Percentiles rank a stretch among this genome's conserved stretches.
Conservation (phyloP, 352 stramenopile genomes). For the Blastocystis sp. region DNA sequence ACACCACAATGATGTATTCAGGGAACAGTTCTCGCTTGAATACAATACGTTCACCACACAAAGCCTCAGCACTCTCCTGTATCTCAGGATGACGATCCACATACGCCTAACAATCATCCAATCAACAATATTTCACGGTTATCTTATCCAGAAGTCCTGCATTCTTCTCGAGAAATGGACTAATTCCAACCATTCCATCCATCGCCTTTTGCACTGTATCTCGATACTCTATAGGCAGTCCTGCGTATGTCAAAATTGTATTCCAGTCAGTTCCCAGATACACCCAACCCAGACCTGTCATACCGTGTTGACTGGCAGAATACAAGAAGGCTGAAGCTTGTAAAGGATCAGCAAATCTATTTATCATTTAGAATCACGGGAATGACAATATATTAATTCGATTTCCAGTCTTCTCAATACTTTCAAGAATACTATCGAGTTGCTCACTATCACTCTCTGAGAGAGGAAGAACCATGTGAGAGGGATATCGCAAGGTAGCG, state of each 20-base stretch:
- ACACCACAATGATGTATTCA: constrained; percentile 44
- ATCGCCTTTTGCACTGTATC: constrained; percentile 4
- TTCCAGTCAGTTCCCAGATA: constrained; percentile 63
- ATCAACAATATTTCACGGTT: background rate
- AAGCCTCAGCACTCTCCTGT: background rate
- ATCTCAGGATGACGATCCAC: background rate
- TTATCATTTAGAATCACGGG: background rate
- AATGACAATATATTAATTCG: constrained; percentile 40
- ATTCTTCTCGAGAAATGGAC: background rate
- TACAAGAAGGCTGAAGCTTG: constrained; percentile 34
- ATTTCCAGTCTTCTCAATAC: background rate
- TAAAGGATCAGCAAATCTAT: background rate
- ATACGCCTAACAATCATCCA: background rate
- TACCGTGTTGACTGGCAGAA: background rate
- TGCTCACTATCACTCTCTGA: background rate
- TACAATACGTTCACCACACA: background rate
- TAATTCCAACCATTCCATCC: constrained; percentile 62
- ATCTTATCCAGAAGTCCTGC: background rate
- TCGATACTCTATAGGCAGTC: background rate
- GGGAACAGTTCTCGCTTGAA: background rate
- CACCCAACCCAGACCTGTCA: constrained; percentile 58
- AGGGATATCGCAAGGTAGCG: background rate
- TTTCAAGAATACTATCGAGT: background rate
- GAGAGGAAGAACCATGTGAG: constrained; percentile 5
- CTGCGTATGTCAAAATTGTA: background rate